Base-by-base conservation (phyloP, 306 rosid species). In the Sophora flavescens region DNA sequence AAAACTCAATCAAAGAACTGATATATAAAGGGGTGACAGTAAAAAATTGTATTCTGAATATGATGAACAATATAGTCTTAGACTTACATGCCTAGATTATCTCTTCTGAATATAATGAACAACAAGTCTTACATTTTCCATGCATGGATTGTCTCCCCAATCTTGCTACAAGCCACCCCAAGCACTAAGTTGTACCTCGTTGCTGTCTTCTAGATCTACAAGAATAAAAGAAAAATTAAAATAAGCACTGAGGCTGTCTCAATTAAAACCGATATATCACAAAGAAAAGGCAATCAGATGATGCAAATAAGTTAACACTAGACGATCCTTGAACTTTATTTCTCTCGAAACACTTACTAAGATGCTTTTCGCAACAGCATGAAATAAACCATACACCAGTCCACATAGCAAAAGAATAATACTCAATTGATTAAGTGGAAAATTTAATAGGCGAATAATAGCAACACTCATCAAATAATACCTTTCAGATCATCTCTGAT, bases 171-270 rank as follows among this genome's bases (percentile, higher is more conserved):
- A 72, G 80, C 72, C 81, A 62, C 78, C 67, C 56, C 78, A 78
- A 70, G 38, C 82, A 2, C 3, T 48, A 36, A 70, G 58, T 75
- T 74, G 75, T 63, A 74, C 36, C 84, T 74, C 86, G 6, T 78
- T 35, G 28, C 59, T 64, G 44, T 52, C 84, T 75, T 81, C 88
- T 78, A 70, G 66, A 75, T 82, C 86, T 81, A 56, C 63, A 58
- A 32, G 68, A 47, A 73, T 47, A 68, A 56, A 56, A 59, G 39
- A 12, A 74, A 73, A 47, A 53, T 71, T 62, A 75, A 56, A n/a
- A 50, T 52, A 69, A 53, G 51, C 10, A 45, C 14, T 12, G 11
- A 52, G 18, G 32, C 9, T 8, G 44, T 30, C 39, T 59, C 57
- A 48, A 36, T 33, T 5, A 68, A 48, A 62, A 57, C 64, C 35